Conservation (phyloP, 305 asterid species). For the Euphrasia arctica region DNA sequence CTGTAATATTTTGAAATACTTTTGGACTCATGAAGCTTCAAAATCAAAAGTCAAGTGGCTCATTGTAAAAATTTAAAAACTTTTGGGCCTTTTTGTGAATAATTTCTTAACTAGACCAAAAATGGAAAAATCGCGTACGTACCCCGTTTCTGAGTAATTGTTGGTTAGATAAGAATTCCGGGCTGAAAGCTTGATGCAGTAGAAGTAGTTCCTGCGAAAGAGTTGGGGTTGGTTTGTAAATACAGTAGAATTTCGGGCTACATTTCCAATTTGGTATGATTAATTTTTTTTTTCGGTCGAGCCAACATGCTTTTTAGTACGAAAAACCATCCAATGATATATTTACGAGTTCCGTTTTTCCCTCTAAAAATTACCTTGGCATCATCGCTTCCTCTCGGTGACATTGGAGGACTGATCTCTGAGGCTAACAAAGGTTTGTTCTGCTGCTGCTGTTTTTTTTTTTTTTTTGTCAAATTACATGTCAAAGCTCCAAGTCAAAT, state of each 20-base stretch:
- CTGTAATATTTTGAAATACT: neutral
- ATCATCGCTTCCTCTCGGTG: constrained; percentile 66
- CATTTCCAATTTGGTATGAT: too few species aligned
- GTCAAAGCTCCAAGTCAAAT: neutral
- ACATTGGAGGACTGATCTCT: constrained; percentile 59
- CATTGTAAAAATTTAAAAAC: neutral
- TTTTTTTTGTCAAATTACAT: too few species aligned
- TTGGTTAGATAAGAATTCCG: constrained; percentile 52
- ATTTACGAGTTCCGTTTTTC: too few species aligned
- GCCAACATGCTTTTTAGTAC: too few species aligned
- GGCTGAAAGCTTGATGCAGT: constrained; percentile 71
- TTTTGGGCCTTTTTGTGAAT: neutral
- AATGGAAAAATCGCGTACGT: constrained; percentile 27
- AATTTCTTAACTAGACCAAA: neutral
- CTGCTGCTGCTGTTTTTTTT: constrained; percentile 33
- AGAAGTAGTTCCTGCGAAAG: constrained; percentile 52
- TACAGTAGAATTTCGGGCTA: neutral
- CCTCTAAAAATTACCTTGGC: constrained; percentile 43
- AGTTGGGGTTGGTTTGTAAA: constrained; percentile 13
- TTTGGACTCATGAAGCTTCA: neutral
- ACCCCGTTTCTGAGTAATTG: constrained; percentile 66
- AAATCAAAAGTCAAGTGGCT: neutral
- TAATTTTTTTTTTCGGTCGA: too few species aligned
- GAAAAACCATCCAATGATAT: too few species aligned
- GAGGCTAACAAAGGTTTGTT: constrained; percentile 37